Conservation (phyloP, 164 flowering plant genomes). For the Aristolochia californica region DNA sequence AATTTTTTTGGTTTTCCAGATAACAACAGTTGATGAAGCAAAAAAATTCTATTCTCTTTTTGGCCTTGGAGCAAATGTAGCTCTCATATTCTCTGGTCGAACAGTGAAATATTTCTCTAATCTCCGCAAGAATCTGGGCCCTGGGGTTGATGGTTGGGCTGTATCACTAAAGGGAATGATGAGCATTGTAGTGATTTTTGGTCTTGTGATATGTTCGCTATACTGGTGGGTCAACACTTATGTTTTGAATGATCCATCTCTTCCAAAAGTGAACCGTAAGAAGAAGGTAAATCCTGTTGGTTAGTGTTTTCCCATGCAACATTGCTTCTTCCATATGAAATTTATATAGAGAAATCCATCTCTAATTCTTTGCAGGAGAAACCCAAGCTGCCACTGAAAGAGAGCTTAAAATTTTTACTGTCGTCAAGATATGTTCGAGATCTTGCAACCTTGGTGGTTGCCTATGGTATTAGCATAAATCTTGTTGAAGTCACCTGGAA, state of each 20-base stretch:
- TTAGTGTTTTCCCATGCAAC: no score
- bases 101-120: constrained; percentile 94
- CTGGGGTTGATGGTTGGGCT: constrained; percentile 99
- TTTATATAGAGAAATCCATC: not conserved
- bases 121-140: constrained; percentile 67
- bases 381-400: constrained; percentile 76
- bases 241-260: constrained; percentile 33
- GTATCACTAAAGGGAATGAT: constrained; percentile 90
- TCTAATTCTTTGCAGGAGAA: constrained; percentile 39
- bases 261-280: constrained; percentile 56
- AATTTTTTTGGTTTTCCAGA: constrained; percentile 35
- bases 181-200: constrained; percentile 86
- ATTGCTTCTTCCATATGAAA: not conserved
- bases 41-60: constrained; percentile 85
- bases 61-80: constrained; percentile 96
- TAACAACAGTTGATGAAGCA: constrained; percentile 91
- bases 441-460: constrained; percentile 94
- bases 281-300: constrained; percentile 55
- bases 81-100: constrained; percentile 91
- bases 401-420: constrained; percentile 84
- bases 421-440: constrained; percentile 81
- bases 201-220: constrained; percentile 56
- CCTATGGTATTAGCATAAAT: constrained; percentile 94
- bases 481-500: constrained; percentile 99
- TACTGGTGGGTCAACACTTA: constrained; percentile 88